Conservation (phyloP, 495 filamentous ascomycete species). For the Aspergillus cristatus region DNA sequence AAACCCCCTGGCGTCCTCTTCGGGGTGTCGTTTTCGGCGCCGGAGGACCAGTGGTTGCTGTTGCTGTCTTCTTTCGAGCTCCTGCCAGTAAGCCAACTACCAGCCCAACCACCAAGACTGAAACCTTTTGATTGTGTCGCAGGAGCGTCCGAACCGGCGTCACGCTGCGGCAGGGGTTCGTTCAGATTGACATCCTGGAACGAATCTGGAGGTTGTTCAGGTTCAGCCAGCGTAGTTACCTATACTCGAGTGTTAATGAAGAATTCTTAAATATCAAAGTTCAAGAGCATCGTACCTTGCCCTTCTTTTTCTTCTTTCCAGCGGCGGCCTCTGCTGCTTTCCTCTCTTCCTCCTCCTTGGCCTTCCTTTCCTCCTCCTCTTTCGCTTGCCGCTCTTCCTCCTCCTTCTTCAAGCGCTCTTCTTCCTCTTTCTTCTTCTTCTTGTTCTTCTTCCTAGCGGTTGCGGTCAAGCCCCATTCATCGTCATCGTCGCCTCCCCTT, state of each 20-base stretch:
- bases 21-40: conserved; percentile 28
- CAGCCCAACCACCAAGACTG: conserved; percentile 38
- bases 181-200: conserved; percentile 41
- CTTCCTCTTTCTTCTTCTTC: conserved; percentile 12
- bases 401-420: conserved; percentile 9
- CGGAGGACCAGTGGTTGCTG: background rate
- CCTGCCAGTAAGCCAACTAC: conserved; percentile 30
- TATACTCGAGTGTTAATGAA: background rate
- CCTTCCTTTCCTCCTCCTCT: conserved; percentile 27
- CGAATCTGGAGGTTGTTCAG: conserved; percentile 19
- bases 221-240: conserved; percentile 4
- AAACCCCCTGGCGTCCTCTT: conserved; percentile 36
- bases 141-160: conserved; percentile 17
- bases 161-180: conserved; percentile 10
- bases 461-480: conserved; percentile 29
- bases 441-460: conserved; percentile 30
- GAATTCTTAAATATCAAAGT: background rate
- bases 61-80: conserved; percentile 2
- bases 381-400: conserved; percentile 25
- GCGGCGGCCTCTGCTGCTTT: conserved; percentile 28
- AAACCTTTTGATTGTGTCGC: conserved; percentile 24
- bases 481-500: conserved; percentile 27
- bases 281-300: conserved; percentile 31
- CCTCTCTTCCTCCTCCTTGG: conserved; percentile 26
- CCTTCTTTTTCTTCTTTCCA: conserved; percentile 43